Conservation (phyloP, 192 early-diverging fungal genomes). For the Podochytrium sp. region DNA sequence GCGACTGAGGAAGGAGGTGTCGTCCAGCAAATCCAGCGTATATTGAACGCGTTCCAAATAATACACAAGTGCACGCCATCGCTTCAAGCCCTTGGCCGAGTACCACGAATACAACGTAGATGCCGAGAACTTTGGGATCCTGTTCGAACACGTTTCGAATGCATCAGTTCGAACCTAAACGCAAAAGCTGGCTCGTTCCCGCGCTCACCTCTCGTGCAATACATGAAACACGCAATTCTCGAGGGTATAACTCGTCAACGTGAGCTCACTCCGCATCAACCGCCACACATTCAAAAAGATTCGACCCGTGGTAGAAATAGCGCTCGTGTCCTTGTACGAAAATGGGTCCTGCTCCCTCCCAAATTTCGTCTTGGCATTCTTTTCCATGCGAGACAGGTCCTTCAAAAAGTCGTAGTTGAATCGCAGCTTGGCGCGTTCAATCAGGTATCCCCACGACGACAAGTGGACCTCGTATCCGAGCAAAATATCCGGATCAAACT, state of each 20-base stretch:
- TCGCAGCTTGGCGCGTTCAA: slow-evolving; percentile 56
- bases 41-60: slow-evolving; percentile 70
- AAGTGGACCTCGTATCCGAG: slow-evolving; percentile 86
- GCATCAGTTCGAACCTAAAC: not conserved
- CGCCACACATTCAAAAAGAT: slow-evolving; percentile 91
- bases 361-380: slow-evolving; percentile 40
- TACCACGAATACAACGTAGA: slow-evolving; percentile 73
- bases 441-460: slow-evolving; percentile 87
- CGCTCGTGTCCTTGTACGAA: slow-evolving; percentile 66
- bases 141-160: slow-evolving; percentile 25
- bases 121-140: slow-evolving; percentile 68
- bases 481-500: slow-evolving; percentile 83
- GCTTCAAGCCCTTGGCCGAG: slow-evolving; percentile 41
- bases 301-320: slow-evolving; percentile 70
- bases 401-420: slow-evolving; percentile 49
- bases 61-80: slow-evolving; percentile 67
- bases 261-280: slow-evolving; percentile 77
- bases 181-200: not conserved
- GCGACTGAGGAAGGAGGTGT: slow-evolving; percentile 66
- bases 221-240: slow-evolving; percentile 76
- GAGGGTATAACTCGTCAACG: slow-evolving; percentile 76
- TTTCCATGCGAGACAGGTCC: slow-evolving; percentile 54
- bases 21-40: slow-evolving; percentile 72
- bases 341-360: slow-evolving; percentile 53
- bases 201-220: slow-evolving; percentile 65